These are phyloP conservation scores for Penicillium brevicompactum DNA, from an alignment of 2,329 filamentous ascomycete species.

Conservation along the genomic window DNA sequence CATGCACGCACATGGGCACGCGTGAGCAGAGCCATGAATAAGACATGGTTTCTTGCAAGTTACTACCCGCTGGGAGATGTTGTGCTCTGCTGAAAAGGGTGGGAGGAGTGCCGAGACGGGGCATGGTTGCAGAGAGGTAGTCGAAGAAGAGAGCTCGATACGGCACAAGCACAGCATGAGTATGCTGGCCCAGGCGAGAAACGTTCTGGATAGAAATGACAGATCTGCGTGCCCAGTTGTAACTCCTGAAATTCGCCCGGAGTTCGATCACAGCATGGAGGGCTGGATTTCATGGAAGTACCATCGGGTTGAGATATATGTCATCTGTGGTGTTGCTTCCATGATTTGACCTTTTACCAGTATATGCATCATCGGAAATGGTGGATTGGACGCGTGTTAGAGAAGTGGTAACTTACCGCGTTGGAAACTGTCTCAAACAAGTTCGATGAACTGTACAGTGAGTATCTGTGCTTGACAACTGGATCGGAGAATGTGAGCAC, in stretches of 20 bases:
- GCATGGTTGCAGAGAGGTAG: not conserved
- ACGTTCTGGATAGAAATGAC: not conserved
- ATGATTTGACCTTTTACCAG: slow-evolving; percentile 52
- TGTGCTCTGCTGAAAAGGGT: slow-evolving; percentile 12
- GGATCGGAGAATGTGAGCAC: not conserved
- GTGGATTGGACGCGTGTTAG: not conserved
- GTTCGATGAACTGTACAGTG: not conserved
- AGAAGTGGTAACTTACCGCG: slow-evolving; percentile 6
- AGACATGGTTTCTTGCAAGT: slow-evolving; percentile 16
- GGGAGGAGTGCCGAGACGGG: not conserved
- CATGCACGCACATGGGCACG: not conserved
- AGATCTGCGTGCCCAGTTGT: not conserved
- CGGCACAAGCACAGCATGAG: slow-evolving; percentile 2
- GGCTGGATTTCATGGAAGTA: slow-evolving; percentile 15
- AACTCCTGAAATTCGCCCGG: not conserved
- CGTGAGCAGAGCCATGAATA: slow-evolving; percentile 21
- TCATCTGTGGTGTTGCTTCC: slow-evolving; percentile 14
- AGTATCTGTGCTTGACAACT: not conserved
- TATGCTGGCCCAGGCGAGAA: not conserved
- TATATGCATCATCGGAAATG: slow-evolving; percentile 47
- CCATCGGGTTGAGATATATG: slow-evolving; percentile 22
- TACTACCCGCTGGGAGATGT: slow-evolving; percentile 3
- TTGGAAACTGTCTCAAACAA: not conserved
- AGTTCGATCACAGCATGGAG: not conserved
- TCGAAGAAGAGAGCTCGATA: not conserved